Percentiles rank a stretch among this genome's conserved stretches.
These are phyloP conservation scores for Eucalyptus microcorys DNA, from an alignment of 345 rosid genomes.

Conservation along the genomic window DNA sequence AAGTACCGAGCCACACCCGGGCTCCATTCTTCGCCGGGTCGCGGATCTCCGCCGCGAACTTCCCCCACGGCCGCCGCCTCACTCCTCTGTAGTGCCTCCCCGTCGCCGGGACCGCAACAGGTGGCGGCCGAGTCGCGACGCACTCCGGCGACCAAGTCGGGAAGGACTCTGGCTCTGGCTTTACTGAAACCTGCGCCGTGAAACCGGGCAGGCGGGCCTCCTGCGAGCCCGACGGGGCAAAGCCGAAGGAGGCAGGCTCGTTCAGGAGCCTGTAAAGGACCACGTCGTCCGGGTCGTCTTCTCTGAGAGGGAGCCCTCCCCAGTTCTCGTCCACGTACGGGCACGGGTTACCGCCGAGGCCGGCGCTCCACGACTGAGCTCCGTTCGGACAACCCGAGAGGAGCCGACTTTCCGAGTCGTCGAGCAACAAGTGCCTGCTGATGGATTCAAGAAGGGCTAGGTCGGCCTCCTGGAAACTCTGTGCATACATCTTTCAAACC, in stretches of 20 bases:
- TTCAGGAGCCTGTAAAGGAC: conserved; percentile 50
- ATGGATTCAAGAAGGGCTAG: neutral
- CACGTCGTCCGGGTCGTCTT: conserved; percentile 86
- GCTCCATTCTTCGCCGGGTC: conserved; percentile 13
- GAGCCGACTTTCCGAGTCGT: conserved; percentile 26
- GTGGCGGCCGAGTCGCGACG: neutral
- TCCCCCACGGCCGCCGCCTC: conserved; percentile 20
- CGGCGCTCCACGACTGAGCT: conserved; percentile 19
- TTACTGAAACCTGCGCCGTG: conserved; percentile 1
- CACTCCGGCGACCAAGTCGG: neutral
- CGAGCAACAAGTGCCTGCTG: neutral
- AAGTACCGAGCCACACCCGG: conserved; percentile 14
- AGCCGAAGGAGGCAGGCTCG: conserved; percentile 54
- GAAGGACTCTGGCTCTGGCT: conserved; percentile 16
- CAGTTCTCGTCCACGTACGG: conserved; percentile 62
- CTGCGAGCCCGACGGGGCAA: conserved; percentile 28
- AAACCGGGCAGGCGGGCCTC: neutral
- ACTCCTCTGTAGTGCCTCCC: conserved; percentile 9
- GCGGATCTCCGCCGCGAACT: conserved; percentile 15
- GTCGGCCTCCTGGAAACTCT: neutral
- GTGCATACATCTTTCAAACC: neutral
- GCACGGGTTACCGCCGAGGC: conserved; percentile 36
- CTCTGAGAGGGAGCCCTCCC: conserved; percentile 80
- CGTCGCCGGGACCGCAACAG: conserved; percentile 4
- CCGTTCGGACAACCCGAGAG: conserved; percentile 16